Base-by-base conservation (phyloP, 1,284 basidiomycete species). In the Bjerkandera adusta region DNA sequence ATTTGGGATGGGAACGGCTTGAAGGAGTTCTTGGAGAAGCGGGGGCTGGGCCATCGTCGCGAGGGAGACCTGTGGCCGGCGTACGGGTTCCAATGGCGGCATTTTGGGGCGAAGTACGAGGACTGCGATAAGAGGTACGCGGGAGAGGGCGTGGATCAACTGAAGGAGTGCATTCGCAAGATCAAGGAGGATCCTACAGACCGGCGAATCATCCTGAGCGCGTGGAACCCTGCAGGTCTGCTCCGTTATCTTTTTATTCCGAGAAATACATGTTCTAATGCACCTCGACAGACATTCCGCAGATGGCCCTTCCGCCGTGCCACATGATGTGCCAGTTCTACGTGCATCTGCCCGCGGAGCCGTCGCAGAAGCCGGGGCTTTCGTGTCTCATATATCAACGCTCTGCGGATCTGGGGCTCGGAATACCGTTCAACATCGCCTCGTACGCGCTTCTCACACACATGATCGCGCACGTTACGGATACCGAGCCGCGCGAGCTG, bases 271-370 rank as follows among this genome's bases (percentile, higher is more conserved):
- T 11, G 7, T 15, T 16, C 24, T 22, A 8, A 7, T 58, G n/a
- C n/a, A n/a, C n/a, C n/a, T n/a, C n/a, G n/a, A n/a, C n/a, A 94
- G 96, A 97, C 68, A 87, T 98, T 24, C 77, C 82, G 0, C 73
- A 83, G 38, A 99, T 99, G 96, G 97, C 96, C 0, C 81, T 99
- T 0, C 96, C 96, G 0, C 96, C 96, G 0, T 99, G 96, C 67
- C 97, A 99, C 70, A 89, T 98, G 82, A 87, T 98, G 65, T 97
- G 93, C 70, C 96, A 99, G 64, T 99, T 99, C 77, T 98, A 92
- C 72, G 96, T 99, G 30, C 88, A 92, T 57, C 81, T 94, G 25
- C 85, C 92, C 0, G 68, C 78, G 7, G 59, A 71, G 1, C 68
- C 79, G 5, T 66, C 72, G n/a, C 63, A 63, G 4, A 83, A 83